phyloP scores from a whole-genome alignment of 306 rosid genomes.

The Sechiopsis laciniata region DNA sequence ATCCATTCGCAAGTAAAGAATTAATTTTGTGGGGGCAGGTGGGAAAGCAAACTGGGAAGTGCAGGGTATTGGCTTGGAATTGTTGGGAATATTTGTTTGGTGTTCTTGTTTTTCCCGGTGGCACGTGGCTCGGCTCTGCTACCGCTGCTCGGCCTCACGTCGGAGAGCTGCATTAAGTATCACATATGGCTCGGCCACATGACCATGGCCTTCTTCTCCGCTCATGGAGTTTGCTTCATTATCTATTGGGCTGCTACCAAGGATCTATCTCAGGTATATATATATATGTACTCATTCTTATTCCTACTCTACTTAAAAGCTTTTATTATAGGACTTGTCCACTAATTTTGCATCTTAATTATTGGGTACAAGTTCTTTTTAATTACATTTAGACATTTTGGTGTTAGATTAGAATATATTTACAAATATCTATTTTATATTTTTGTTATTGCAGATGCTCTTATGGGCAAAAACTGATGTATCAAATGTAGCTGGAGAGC shows the following conservation, averaged over 20 bases:
- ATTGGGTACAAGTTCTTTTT: not conserved
- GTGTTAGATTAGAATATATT: no score
- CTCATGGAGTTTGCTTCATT: conserved; percentile 51
- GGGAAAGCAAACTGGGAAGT: conserved; percentile 45
- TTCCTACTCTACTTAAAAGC: no score
- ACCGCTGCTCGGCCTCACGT: conserved; percentile 55
- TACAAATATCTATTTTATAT: no score
- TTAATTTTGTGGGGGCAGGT: conserved; percentile 35
- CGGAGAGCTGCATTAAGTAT: conserved; percentile 64
- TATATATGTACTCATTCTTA: conserved; percentile 1
- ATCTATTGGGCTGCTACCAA: conserved; percentile 39
- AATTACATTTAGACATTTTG: no score
- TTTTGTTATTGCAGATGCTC: conserved; percentile 38
- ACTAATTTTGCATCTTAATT: not conserved
- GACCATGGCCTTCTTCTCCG: conserved; percentile 53
- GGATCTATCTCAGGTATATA: conserved; percentile 33
- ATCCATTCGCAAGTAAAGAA: not conserved
- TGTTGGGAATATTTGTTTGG: conserved; percentile 53
- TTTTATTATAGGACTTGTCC: not conserved
- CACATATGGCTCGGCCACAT: conserved; percentile 79
- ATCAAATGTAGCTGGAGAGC: conserved; percentile 65
- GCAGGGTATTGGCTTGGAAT: conserved; percentile 40
- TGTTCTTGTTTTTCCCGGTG: conserved; percentile 63
- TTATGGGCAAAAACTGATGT: conserved; percentile 43
- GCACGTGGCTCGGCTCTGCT: conserved; percentile 70